A percentile compares a stretch with the other conserved stretches of the same genome.
phyloP scores from a whole-genome alignment of 768 basidiomycete genomes.

The Xanthoconium stramineum region DNA sequence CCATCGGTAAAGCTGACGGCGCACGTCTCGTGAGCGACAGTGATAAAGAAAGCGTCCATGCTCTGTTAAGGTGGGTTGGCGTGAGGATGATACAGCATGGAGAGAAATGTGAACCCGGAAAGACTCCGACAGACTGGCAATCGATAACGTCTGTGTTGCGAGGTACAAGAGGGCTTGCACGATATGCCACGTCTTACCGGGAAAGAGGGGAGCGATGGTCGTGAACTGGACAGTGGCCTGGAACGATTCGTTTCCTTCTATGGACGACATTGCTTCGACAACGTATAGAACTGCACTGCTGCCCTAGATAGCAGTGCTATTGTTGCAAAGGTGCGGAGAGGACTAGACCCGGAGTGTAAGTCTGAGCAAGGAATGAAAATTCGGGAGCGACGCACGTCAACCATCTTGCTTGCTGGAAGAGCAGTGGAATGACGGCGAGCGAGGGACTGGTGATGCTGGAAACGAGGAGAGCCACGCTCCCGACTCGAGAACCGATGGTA shows the following conservation, averaged over 20 bases:
- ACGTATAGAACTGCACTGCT: slow-evolving; percentile 18
- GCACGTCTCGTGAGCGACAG: slow-evolving; percentile 24
- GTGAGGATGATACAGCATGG: background rate
- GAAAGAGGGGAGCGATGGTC: slow-evolving; percentile 25
- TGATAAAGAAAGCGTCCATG: slow-evolving; percentile 24
- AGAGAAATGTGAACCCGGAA: slow-evolving; percentile 17
- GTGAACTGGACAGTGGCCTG: slow-evolving; percentile 26
- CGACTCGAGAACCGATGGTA: slow-evolving; percentile 20
- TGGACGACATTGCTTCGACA: slow-evolving; percentile 24
- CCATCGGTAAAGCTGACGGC: slow-evolving; percentile 23
- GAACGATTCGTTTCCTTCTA: slow-evolving; percentile 24
- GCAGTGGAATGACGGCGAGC: slow-evolving; percentile 18
- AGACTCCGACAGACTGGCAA: slow-evolving; percentile 23
- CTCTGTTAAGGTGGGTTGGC: slow-evolving; percentile 6
- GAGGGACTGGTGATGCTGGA: slow-evolving; percentile 25
- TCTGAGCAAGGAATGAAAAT: background rate
- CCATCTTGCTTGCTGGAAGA: slow-evolving; percentile 28
- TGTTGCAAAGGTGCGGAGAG: slow-evolving; percentile 13
- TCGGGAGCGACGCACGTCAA: slow-evolving; percentile 16
- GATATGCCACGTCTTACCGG: slow-evolving; percentile 24
- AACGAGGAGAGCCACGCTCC: slow-evolving; percentile 26
- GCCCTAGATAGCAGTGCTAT: slow-evolving; percentile 21
- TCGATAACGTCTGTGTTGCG: slow-evolving; percentile 21
- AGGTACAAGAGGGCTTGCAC: slow-evolving; percentile 20
- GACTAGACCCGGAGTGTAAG: slow-evolving; percentile 6